phyloP scores from a whole-genome alignment of 73 alveolate genomes.

The Tetrahymena borealis region DNA sequence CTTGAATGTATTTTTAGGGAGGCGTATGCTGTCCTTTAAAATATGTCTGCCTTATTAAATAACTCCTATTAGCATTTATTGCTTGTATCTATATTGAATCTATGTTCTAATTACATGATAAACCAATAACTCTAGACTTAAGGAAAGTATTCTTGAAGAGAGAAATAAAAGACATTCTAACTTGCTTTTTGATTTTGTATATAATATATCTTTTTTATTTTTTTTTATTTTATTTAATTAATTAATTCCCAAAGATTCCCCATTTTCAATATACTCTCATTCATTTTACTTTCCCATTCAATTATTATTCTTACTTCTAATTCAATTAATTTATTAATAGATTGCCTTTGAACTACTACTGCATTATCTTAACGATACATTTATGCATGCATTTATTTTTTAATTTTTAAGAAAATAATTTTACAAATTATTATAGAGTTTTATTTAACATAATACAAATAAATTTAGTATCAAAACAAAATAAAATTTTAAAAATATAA shows the following conservation, averaged over 20 bases:
- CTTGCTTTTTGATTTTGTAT: not conserved
- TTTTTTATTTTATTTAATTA: not conserved
- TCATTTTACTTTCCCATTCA: not conserved
- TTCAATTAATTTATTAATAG: too few relatives aligned
- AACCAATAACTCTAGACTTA: not conserved
- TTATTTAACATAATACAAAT: too few relatives aligned
- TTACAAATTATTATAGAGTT: too few relatives aligned
- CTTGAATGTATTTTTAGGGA: too few relatives aligned
- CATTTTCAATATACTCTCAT: not conserved
- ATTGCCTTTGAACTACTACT: too few relatives aligned
- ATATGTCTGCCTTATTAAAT: not conserved
- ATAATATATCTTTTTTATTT: not conserved
- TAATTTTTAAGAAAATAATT: too few relatives aligned
- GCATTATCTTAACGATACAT: too few relatives aligned
- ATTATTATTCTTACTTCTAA: too few relatives aligned
- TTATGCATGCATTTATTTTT: too few relatives aligned
- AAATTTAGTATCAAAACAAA: too few relatives aligned
- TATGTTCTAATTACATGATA: not conserved
- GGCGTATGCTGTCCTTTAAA: not conserved
- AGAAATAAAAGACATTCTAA: not conserved
- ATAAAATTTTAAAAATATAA: too few relatives aligned
- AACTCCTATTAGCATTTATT: not conserved
- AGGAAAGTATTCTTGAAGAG: conserved; percentile 2
- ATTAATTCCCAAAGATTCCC: not conserved
- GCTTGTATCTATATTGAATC: not conserved